These are phyloP conservation scores for Ceraceosorus guamensis DNA, from an alignment of 1,284 basidiomycete species.

Conservation along the genomic window DNA sequence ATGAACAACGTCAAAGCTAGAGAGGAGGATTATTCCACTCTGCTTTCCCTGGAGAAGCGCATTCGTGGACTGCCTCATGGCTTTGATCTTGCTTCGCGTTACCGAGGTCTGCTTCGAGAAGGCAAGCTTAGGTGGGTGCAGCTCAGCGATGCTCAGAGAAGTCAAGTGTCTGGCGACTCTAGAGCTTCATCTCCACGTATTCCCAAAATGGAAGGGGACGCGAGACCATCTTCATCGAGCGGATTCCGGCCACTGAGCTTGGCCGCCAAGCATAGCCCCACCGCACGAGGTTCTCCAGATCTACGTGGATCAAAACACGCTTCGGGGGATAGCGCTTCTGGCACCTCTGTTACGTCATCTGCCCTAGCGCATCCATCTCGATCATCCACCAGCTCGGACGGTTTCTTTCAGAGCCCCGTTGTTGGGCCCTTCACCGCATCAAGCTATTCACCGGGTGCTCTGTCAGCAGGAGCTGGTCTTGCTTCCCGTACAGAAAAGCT, in stretches of 20 bases:
- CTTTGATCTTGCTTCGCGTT: slow-evolving; percentile 9
- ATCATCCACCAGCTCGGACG: no score
- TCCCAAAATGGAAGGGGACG: no score
- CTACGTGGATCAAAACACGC: no score
- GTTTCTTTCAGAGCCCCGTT: no score
- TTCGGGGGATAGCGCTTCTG: no score
- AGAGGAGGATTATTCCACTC: slow-evolving; percentile 12
- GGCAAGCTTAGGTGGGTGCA: slow-evolving; percentile 8
- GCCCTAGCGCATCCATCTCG: no score
- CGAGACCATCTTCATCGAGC: no score
- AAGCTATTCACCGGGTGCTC: background rate
- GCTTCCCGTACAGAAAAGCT: background rate
- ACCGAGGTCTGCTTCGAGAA: slow-evolving; percentile 10
- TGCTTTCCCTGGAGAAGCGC: slow-evolving; percentile 7
- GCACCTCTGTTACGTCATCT: no score
- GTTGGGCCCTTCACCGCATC: background rate
- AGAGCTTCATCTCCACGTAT: no score
- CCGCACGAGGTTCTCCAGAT: no score
- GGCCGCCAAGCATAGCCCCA: no score
- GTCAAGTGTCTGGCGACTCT: background rate
- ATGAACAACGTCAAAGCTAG: slow-evolving; percentile 18
- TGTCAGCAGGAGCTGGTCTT: background rate
- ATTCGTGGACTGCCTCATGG: slow-evolving; percentile 12
- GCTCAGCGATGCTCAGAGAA: slow-evolving; percentile 1
- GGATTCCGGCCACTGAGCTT: no score